Conservation (phyloP, 2,329 filamentous ascomycete species). For the Ascochyta koolunga region DNA sequence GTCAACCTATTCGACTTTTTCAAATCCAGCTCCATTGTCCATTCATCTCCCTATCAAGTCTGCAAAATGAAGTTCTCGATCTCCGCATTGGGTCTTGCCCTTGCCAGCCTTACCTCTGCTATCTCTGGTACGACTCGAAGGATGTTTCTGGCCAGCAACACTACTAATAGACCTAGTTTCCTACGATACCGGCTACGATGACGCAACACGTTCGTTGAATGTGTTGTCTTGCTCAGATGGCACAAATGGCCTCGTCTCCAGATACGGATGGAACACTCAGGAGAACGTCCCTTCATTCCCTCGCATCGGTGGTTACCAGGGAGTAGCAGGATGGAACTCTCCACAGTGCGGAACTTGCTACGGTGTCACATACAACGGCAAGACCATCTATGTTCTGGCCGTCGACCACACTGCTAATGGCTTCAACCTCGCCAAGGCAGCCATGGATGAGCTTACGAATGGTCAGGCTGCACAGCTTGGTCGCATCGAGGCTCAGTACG, state of each 20-base stretch:
- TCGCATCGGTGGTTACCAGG: conserved; percentile 57
- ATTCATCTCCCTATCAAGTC: conserved; percentile 5
- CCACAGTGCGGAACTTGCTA: conserved; percentile 61
- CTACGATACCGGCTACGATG: conserved; percentile 75
- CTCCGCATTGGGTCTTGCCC: conserved; percentile 32
- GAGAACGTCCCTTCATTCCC: conserved; percentile 55
- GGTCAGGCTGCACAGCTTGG: conserved; percentile 53
- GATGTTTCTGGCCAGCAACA: not conserved
- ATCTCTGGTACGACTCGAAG: conserved; percentile 34
- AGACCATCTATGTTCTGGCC: conserved; percentile 57
- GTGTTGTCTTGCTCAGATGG: conserved; percentile 72
- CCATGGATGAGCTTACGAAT: conserved; percentile 58
- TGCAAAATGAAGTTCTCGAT: conserved; percentile 44
- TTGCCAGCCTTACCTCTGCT: conserved; percentile 41
- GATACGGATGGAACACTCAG: conserved; percentile 62
- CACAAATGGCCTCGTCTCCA: conserved; percentile 67
- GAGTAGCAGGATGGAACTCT: conserved; percentile 55
- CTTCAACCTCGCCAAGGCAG: conserved; percentile 57
- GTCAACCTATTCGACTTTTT: not conserved
- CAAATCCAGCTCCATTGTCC: conserved; percentile 1
- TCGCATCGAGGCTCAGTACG: conserved; percentile 51
- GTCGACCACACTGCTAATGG: conserved; percentile 55
- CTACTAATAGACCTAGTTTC: conserved; percentile 58
- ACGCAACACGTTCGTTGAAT: conserved; percentile 60
- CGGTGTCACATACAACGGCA: conserved; percentile 54